A percentile compares a stretch with the other conserved stretches of the same genome.
phyloP scores from a whole-genome alignment of 352 stramenopile genomes.

The Phytophthora cryptogea region DNA sequence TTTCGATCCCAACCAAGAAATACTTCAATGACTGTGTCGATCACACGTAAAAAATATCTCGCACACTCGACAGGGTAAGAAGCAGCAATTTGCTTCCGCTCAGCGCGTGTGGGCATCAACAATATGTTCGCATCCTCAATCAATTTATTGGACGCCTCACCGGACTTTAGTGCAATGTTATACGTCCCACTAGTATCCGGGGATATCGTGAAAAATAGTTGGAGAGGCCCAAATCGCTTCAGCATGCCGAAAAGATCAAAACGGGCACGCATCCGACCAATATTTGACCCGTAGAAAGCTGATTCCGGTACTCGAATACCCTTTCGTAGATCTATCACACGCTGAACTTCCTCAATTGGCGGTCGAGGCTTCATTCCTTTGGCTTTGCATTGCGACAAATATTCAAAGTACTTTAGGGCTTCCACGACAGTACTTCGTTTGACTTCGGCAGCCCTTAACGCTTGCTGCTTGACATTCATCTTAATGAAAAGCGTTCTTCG shows the following conservation, averaged over 20 bases:
- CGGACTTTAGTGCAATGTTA: conserved; percentile 1
- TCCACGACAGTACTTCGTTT: conserved; percentile 5
- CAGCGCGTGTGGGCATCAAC: neutral
- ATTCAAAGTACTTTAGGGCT: conserved; percentile 20
- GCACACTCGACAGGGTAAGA: conserved; percentile 28
- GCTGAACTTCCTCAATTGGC: neutral
- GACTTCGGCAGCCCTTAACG: conserved; percentile 10
- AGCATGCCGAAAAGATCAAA: conserved; percentile 34
- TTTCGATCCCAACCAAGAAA: conserved; percentile 28
- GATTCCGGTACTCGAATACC: conserved; percentile 18
- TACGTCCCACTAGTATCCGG: no score
- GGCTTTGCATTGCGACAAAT: neutral
- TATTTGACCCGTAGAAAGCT: conserved; percentile 29
- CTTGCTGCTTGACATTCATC: conserved; percentile 18
- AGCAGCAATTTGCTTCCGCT: conserved; percentile 18
- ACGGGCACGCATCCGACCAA: conserved; percentile 10
- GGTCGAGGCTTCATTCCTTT: conserved; percentile 2
- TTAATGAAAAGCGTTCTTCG: conserved; percentile 22
- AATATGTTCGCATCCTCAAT: neutral
- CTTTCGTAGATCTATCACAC: conserved; percentile 29
- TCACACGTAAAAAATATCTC: conserved; percentile 21
- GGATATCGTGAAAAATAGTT: conserved; percentile 35
- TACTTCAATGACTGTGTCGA: conserved; percentile 19
- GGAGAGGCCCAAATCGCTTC: conserved; percentile 27
- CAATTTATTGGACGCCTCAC: neutral